Evolutionary conservation across 176 grass and related monocot species (phyloP), one percentile per base, ranked within the genome.

Genomic region (Juncus effusus): DNA sequence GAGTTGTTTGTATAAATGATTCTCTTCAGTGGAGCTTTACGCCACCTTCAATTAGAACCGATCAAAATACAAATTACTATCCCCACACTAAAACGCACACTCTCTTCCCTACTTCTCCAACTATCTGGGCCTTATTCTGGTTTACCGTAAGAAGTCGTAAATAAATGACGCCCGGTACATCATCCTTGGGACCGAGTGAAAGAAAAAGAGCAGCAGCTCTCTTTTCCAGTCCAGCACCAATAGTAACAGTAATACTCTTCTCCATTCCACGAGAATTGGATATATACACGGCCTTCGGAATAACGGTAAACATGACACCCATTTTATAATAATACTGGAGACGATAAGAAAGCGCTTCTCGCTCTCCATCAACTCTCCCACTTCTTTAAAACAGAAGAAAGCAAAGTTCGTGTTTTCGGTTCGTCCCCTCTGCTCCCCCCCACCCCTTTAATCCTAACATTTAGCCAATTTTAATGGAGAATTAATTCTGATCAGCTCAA

Each of bases 31-130:
- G 77, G 67, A 79, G 59, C 77, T 72, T 79, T 79, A 79, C 66
- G 77, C 66, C 40, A 72, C 67, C 77, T 63, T 79, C 77, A 61
- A 72, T 79, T 72, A 79, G 72, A 72, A 79, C 77, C 58, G 67
- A 71, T 55, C 60, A 72, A 72, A 71, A 49, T 6, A 54, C 44
- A 19, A 11, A 54, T 11, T 40, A 39, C 40, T 63, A 61, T 70
- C 3, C 41, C 56, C 42, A 11, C 67, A 45, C 10, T 62, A 12
- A 13, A 3, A 72, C 0, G 1, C 19, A 0, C 19, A 28, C 19
- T 28, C 19, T 28, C 19, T 28, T 28, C 54, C 40, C 0, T 72
- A 72, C 68, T 0, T 35, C 54, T 47, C 44, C 44, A 47, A 47
- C 9, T 47, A 47, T 47, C 4, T 9, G 1, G 44, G 9, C 44